Percentiles rank a stretch among this genome's conserved stretches.
Evolutionary conservation across 495 filamentous ascomycete genomes (phyloP).

Genomic region (Friedmanniomyces endolithicus): DNA sequence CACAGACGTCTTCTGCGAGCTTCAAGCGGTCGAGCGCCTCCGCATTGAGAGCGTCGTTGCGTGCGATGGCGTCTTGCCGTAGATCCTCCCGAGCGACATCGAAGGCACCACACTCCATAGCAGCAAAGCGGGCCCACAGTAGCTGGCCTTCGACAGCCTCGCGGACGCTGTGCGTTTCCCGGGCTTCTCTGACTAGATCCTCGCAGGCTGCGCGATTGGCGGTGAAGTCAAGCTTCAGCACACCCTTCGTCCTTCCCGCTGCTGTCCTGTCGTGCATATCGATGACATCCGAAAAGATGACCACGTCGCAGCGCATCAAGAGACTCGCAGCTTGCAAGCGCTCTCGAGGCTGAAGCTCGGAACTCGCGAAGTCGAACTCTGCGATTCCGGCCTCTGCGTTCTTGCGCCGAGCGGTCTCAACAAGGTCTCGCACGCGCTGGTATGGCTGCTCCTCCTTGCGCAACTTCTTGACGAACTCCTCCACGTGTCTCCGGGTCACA

Average conservation of each 20-base stretch:
- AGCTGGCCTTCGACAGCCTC: constrained; percentile 31
- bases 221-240: constrained; percentile 16
- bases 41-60: constrained; percentile 9
- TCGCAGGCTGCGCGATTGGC: constrained; percentile 17
- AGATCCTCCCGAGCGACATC: neutral
- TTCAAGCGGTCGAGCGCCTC: constrained; percentile 17
- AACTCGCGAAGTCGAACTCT: constrained; percentile 34
- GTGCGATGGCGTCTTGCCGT: neutral
- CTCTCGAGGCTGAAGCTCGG: constrained; percentile 37
- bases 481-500: constrained; percentile 33
- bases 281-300: constrained; percentile 45
- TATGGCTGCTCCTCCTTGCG: constrained; percentile 49
- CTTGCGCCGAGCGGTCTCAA: constrained; percentile 37
- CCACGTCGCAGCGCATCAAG: constrained; percentile 42
- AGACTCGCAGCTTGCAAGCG: constrained; percentile 40
- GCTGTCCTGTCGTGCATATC: constrained; percentile 20
- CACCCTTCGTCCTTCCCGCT: constrained; percentile 1
- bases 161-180: constrained; percentile 15
- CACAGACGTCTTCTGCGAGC: constrained; percentile 26
- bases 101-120: constrained; percentile 25
- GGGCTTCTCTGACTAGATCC: constrained; percentile 23
- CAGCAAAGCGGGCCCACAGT: constrained; percentile 30
- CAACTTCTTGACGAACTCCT: constrained; percentile 35
- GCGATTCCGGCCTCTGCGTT: constrained; percentile 15
- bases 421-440: constrained; percentile 41